Base-by-base conservation (phyloP, 1,284 basidiomycete species). In the Marasmius tenuissimus region DNA sequence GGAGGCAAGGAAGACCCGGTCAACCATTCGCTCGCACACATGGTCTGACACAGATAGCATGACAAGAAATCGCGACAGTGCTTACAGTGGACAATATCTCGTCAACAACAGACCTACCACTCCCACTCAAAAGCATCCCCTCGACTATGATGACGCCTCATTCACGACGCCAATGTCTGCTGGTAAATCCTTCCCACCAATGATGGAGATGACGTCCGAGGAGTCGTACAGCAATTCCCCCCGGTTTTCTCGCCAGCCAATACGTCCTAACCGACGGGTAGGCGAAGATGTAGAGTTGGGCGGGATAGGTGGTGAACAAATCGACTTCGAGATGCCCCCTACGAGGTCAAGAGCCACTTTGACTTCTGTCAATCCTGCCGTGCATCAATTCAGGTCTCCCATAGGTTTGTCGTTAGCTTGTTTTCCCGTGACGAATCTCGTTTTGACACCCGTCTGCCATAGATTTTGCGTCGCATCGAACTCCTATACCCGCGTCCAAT, bases 341-440 rank as follows among this genome's bases (percentile, higher is more conserved):
- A 51, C 78, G 14, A 73, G 75, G 5, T 70, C 71, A 52, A 77
- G 74, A 60, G 77, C 76, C 62, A 20, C 71, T 38, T 65, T 71
- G 34, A 57, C 63, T n/a, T 69, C 68, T 20, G 68, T 84, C 58
- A 80, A 80, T 59, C 75, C 74, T 49, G 67, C 82, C 66, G 74
- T 85, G 27, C 72, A 79, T 60, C 77, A 80, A 59, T 85, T 81
- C 71, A 80, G 74, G 42, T 84, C 81, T 16, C 84, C 84, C 0
- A 81, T 85, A 58, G 79, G 82, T 84, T 58, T 55, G 76, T 75
- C 37, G 12, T 47, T 27, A 47, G 39, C 38, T 45, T 59, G 12
- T 57, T 33, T 58, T 54, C 38, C 51, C 51, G 56, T 7, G 39
- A 57, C 12, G 37, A 12, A 39, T 34, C 58, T 27, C 6, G 7